Evolutionary conservation across 2,329 filamentous ascomycete species (phyloP), one percentile per base, ranked within the genome.

Genomic region (Cytospora piceicola): DNA sequence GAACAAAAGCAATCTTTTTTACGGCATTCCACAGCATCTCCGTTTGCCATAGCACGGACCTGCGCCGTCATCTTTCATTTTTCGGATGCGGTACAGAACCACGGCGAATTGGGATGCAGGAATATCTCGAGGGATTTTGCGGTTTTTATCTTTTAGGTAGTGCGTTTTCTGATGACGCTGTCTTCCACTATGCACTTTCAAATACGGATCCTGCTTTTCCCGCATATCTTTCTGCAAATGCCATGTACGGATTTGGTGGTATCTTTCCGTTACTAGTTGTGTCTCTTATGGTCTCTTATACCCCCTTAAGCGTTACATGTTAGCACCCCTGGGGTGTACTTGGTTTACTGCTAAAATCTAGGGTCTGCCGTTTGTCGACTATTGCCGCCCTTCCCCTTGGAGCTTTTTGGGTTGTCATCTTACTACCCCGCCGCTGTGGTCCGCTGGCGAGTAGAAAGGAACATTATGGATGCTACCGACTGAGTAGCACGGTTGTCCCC

Each of bases 171-270:
- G 46, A 46, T 34, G 27, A 55, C 42, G 60, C 51, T 56, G 15
- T 49, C 22, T 24, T 12, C 22, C 46, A 20, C 46, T 14, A 22
- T 49, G 46, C 46, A 49, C 46, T 49, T 49, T 22, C 8, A 49
- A 22, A 49, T 49, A 49, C n/a, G 59, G 52, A 58, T 32, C 39
- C 49, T 58, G 59, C 64, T 56, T 56, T 64, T 32, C 24, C 24
- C 46, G 20, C 22, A 58, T 53, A 20, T 57, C 46, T 32, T 58
- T 30, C 53, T 55, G 36, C 53, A 53, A 24, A 27, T 49, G 36
- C 53, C 32, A 57, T 58, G 36, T 58, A 42, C 54, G 22, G 53
- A 39, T 58, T 52, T 56, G 42, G 51, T 58, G 36, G 49, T 36
- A 24, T 30, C 34, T 39, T 52, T 39, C 39, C n/a, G 58, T 39